Base-by-base conservation (phyloP, 345 rosid genomes). In the Eucalyptus brandiana region DNA sequence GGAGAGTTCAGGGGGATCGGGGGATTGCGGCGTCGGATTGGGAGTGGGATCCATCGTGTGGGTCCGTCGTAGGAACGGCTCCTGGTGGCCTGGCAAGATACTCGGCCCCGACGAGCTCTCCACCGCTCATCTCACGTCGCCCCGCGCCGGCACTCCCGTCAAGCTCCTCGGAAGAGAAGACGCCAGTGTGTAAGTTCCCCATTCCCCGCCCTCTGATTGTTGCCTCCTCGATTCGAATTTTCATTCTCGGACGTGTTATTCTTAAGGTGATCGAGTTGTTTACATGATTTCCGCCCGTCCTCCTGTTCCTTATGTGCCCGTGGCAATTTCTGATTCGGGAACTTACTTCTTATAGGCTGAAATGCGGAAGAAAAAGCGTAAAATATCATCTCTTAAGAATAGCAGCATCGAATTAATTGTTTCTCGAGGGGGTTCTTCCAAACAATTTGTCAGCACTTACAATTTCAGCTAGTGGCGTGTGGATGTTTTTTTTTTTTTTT, bases 81-180 rank as follows among this genome's bases (percentile, higher is more conserved):
- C 99, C 11, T 97, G 99, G 99, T 98, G 99, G 99, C 99, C 99
- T 1, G 99, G 99, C 69, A 96, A 92, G 94, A 98, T 98, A 90
- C 91, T 96, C 47, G 96, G 95, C 30, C 94, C 96, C 4, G 98
- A 96, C 42, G 99, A 98, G 94, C 96, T 97, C 72, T 92, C 96
- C 40, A 93, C 95, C 34, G 91, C 96, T 87, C 96, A 94, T 88
- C 95, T 97, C 83, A 94, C 96, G 18, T 97, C 99, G 56, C 98
- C 99, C 24, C 93, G 99, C 54, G 94, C 99, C 42, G 99, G 99
- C 26, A 98, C 99, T 90, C 99, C 99, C 8, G 99, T 97, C 89
- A 98, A 98, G 93, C 99, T 97, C 87, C 99, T 98, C 5, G 99
- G 99, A 87, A 94, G 99, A 89, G 99, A 98, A 87, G 99, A 98